Base-by-base conservation (phyloP, 2,329 filamentous ascomycete species). In the Cytospora piceicola region DNA sequence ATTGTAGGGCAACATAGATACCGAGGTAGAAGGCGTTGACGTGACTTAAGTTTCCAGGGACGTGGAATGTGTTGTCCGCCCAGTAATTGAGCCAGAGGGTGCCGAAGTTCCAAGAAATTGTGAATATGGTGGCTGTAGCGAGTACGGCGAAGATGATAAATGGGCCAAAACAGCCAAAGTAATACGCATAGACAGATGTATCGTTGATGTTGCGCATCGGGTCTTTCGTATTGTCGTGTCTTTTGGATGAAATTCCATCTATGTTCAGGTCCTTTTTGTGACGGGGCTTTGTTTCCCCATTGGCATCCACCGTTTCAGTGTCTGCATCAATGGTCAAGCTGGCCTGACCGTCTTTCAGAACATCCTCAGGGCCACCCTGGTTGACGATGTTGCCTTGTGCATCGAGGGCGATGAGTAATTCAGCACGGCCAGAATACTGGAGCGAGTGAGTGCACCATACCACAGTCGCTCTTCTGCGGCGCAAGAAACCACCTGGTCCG, bases 401-500 rank as follows among this genome's bases (percentile, higher is more conserved):
- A 20, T 42, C n/a, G 22, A 67, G 39, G 2, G 53, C 58, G 6
- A 56, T 12, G 15, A 61, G 20, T 9, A 42, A 15, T 24, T 61
- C 34, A 22, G 57, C 65, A 58, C 46, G 36, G 27, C 56, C 20
- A 29, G 58, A 3, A 8, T 68, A 63, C 71, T 68, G 64, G 72
- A 75, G 68, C n/a, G 74, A 70, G 49, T 78, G 77, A 0, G 77
- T 79, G 6, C 76, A 73, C 8, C 79, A 58, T 14, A 79, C 72
- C 9, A 74, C 59, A 0, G 75, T 74, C 0, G 71, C 72, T 0
- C 69, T 69, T n/a, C 72, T 73, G 39, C 70, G 70, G 7, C 72
- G 70, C n/a, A 79, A 70, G n/a, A 67, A 61, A 0, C 65, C 65
- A 1, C 8, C 57, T 22, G 51, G 7, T 3, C 56, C 36, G 8